Evolutionary conservation across 2,329 filamentous ascomycete genomes (phyloP), one percentile per base, ranked within the genome.

Genomic region (Oidium heveae): DNA sequence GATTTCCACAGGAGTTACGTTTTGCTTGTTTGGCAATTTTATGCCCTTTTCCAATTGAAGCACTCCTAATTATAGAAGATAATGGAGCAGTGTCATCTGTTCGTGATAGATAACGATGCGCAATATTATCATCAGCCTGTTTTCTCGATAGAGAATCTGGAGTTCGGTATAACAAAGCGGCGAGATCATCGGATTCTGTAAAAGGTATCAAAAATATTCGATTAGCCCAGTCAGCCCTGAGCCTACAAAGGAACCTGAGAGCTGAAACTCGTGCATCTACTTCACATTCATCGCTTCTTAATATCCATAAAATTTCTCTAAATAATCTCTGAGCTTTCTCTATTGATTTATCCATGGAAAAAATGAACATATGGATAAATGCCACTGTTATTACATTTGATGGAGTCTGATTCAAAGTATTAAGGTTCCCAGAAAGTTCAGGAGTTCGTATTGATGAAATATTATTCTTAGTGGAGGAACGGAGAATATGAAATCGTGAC

Each of bases 211-310:
- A 70, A 56, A 82, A 86, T 4, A 95, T 74, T 47, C 80, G 76
- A 59, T 88, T 78, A 10, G 82, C 78, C 64, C 83, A 86, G 66
- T 94, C 86, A 22, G 86, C 86, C 56, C 88, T 77, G 33, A 95
- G 70, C 46, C 88, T 79, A 64, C 93, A 89, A 1, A 95, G 70
- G 46, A 89, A 68, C 62, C 85, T 86, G 71, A 88, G 77, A 2
- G 82, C 80, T 13, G 79, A 80, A 28, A 91, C 69, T 7, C 84
- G 80, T 53, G 83, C 80, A 66, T 85, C 80, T 7, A 74, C 70
- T 56, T 83, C 81, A 57, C 75, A 77, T 34, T 72, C 69, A 32
- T 71, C 72, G 16, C 74, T 74, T 59, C 73, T 74, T 6, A 75
- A 78, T 59, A 87, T 78, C 54, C 72, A 71, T 44, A 88, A 68